A percentile compares a stretch with the other conserved stretches of the same genome.
Conservation (phyloP, 2,329 filamentous ascomycete genomes). For the Aspergillus bombycis region DNA sequence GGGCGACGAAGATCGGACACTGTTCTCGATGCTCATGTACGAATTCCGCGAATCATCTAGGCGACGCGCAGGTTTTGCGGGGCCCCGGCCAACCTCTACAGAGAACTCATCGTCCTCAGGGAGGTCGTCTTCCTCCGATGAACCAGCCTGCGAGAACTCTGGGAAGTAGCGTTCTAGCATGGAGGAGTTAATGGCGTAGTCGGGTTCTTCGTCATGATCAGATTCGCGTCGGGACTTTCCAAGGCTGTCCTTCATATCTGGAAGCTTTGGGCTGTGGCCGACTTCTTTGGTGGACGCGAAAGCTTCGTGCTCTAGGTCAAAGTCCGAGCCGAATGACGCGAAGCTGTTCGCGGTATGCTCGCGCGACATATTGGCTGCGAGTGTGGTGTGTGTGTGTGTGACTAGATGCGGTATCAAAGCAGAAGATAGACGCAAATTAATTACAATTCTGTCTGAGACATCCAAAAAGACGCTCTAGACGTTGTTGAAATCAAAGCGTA, state of each 20-base stretch:
- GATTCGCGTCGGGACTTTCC: slow-evolving; percentile 16
- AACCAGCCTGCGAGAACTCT: slow-evolving; percentile 49
- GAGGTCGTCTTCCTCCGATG: slow-evolving; percentile 43
- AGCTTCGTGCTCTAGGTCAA: slow-evolving; percentile 48
- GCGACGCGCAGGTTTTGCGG: slow-evolving; percentile 39
- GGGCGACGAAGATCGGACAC: slow-evolving; percentile 44
- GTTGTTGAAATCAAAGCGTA: neutral
- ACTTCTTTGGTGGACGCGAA: slow-evolving; percentile 43
- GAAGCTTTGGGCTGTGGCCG: slow-evolving; percentile 32
- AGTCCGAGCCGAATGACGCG: slow-evolving; percentile 40
- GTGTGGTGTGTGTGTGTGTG: slow-evolving; percentile 15
- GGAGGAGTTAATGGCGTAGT: slow-evolving; percentile 51
- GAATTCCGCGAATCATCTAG: slow-evolving; percentile 56
- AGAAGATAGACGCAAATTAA: neutral
- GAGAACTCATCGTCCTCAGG: slow-evolving; percentile 53
- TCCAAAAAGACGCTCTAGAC: neutral
- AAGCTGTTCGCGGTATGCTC: slow-evolving; percentile 32
- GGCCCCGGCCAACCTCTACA: slow-evolving; percentile 61
- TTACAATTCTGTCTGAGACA: neutral
- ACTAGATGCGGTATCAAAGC: neutral
- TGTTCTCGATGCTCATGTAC: slow-evolving; percentile 53
- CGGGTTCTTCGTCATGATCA: slow-evolving; percentile 39
- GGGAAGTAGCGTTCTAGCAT: slow-evolving; percentile 52
- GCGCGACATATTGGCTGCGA: slow-evolving; percentile 22
- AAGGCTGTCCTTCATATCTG: slow-evolving; percentile 26